Base-by-base conservation (phyloP, 768 basidiomycete species). In the Mycena latifolia region DNA sequence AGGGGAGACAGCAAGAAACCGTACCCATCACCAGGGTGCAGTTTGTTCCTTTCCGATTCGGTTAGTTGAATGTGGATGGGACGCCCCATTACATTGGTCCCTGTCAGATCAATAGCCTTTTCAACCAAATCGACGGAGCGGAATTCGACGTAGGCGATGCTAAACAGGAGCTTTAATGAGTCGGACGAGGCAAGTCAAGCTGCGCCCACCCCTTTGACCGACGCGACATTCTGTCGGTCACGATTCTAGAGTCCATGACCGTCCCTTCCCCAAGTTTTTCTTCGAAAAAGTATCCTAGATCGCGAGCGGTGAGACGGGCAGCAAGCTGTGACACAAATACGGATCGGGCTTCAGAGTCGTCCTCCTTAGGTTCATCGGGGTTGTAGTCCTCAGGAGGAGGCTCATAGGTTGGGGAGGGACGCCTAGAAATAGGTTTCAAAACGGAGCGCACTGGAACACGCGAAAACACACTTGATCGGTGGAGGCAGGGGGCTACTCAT, bases 291-390 rank as follows among this genome's bases (percentile, higher is more conserved):
- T 96, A 94, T 70, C 96, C 96, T 80, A 99, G 84, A 83, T 99
- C 98, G 77, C 95, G 90, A 73, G 96, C 95, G 64, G 96, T 98
- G 77, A 99, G 89, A 75, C 95, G 92, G 67, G 96, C 95, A 73
- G 98, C 95, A 77, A 99, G 90, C 82, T 99, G 98, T 73, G 96
- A 97, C 76, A 98, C 95, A 81, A 99, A 99, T 71, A 98, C 95
- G 73, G 98, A 98, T 79, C 98, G 92, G 75, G 94, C 92, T 89
- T 99, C 98, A 61, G 95, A 96, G 76, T 99, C 97, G 76, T 98
- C 95, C 78, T 96, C 94, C 73, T 92, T 92, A 9, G 92, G 91
- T 69, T 98, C 95, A 71, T 97, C 94, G 31, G 91, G 90, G 69
- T 92, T 92, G 76, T 90, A 92, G 24, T 82, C 83, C 71, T 94